Conservation (phyloP, 805 yeast species). For the Ogataea dorogensis region DNA sequence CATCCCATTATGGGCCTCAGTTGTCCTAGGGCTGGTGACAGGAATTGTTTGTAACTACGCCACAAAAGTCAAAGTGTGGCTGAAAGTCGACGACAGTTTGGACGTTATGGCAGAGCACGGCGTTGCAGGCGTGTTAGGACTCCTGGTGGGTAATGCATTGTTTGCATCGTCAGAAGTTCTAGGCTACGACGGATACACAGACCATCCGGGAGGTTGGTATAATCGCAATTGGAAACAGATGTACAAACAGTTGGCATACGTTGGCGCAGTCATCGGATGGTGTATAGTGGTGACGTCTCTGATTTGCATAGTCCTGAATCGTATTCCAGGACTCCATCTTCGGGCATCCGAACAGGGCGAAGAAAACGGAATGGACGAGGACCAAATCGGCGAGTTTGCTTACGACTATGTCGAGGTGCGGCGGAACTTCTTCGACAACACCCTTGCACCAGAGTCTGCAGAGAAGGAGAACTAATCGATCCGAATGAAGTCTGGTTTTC, state of each 20-base stretch:
- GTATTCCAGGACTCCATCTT: slow-evolving; percentile 77
- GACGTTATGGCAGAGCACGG: slow-evolving; percentile 99
- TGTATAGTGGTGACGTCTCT: slow-evolving; percentile 73
- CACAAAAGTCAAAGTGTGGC: slow-evolving; percentile 79
- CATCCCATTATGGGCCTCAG: slow-evolving; percentile 89
- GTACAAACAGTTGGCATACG: slow-evolving; percentile 84
- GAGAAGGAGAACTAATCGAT: slow-evolving; percentile 2
- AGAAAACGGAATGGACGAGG: slow-evolving; percentile 89
- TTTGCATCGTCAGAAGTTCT: slow-evolving; percentile 87
- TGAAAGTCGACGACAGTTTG: slow-evolving; percentile 85
- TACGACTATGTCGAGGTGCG: slow-evolving; percentile 96
- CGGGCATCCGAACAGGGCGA: slow-evolving; percentile 85
- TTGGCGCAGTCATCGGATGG: slow-evolving; percentile 72
- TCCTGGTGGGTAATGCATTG: slow-evolving; percentile 74
- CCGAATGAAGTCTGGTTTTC: slow-evolving; percentile 63
- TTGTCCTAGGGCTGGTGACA: slow-evolving; percentile 75
- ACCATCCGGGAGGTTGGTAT: slow-evolving; percentile 89
- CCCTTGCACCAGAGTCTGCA: slow-evolving; percentile 1
- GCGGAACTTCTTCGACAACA: slow-evolving; percentile 68
- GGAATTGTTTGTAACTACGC: slow-evolving; percentile 87
- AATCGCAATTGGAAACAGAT: slow-evolving; percentile 88
- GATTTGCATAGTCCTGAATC: slow-evolving; percentile 69
- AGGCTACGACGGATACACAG: slow-evolving; percentile 85
- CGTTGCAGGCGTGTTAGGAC: slow-evolving; percentile 88
- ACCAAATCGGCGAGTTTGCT: slow-evolving; percentile 98